Percentiles rank a stretch among this genome's conserved stretches.
phyloP scores from a whole-genome alignment of 768 basidiomycete genomes.

The Kwoniella europaea region DNA sequence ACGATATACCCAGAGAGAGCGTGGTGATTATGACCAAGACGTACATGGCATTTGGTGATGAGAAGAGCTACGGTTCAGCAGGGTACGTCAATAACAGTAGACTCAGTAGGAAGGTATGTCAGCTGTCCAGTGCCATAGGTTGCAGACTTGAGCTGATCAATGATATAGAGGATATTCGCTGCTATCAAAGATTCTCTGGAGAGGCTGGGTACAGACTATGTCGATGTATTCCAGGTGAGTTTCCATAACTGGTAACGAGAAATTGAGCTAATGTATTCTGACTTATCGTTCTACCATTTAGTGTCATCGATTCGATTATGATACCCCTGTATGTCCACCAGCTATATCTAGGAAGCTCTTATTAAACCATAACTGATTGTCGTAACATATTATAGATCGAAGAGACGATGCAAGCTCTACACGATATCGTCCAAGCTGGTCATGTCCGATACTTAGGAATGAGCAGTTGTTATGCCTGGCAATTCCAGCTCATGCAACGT shows the following conservation, averaged over 20 bases:
- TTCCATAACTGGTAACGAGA: too few species aligned
- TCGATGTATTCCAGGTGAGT: constrained; percentile 69
- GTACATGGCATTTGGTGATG: constrained; percentile 17
- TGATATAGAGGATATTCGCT: constrained; percentile 68
- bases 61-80: constrained; percentile 18
- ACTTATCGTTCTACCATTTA: constrained; percentile 39
- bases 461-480: constrained; percentile 40
- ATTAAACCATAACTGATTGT: too few species aligned
- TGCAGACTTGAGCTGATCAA: not conserved
- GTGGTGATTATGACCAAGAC: constrained; percentile 81
- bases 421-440: constrained; percentile 70
- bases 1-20: constrained; percentile 71
- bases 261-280: constrained; percentile 5
- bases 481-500: constrained; percentile 53
- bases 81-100: constrained; percentile 22
- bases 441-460: constrained; percentile 63
- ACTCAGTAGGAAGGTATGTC: constrained; percentile 35
- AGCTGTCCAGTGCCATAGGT: too few species aligned
- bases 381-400: constrained; percentile 3
- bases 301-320: constrained; percentile 62
- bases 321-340: constrained; percentile 32
- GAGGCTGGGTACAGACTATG: constrained; percentile 74
- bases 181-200: constrained; percentile 64
- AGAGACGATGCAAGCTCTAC: constrained; percentile 66
- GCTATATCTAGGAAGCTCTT: too few species aligned